Evolutionary conservation across 2,329 filamentous ascomycete species (phyloP), one percentile per base, ranked within the genome.

Genomic region (Colletotrichum limetticola): DNA sequence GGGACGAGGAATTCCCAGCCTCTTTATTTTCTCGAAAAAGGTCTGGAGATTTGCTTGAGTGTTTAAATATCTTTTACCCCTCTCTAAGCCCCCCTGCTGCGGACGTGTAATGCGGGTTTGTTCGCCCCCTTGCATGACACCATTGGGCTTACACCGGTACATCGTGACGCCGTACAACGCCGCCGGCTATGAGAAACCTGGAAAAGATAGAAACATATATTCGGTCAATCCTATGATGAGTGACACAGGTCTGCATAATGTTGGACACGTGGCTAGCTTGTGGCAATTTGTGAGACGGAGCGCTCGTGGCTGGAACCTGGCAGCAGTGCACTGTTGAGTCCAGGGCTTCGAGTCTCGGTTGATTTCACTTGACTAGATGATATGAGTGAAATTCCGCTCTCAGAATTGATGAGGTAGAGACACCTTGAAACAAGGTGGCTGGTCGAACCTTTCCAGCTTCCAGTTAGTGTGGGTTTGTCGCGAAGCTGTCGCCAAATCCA

Each of bases 261-360:
- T 30, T 26, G 14, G 66, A 64, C 66, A 72, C 69, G 58, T 72
- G 59, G 66, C 69, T 72, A 72, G 59, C 66, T 32, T 53, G 52
- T 59, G 22, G 32, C 46, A 24, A 49, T 19, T 49, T 9, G 42
- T 49, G 3, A 55, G 28, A 55, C 16, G 52, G 28, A 8, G 14
- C 65, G n/a, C 55, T 28, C 7, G 35, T 19, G n/a, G 26, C n/a
- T n/a, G 56, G 26, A 16, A 9, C 28, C 3, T 28, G 11, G 22
- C 49, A 35, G 19, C 46, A 11, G 19, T 37, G 61, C 46, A 37
- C 24, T 55, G 19, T 63, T 19, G 46, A 55, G n/a, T 26, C 19
- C 5, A 55, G 26, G 26, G 16, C 22, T 37, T 14, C 28, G 22
- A n/a, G 3, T 26, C 4, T 49, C 2, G 16, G 6, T 46, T 24